Conservation (phyloP, 495 filamentous ascomycete genomes). For the Sphaerosporella brunnea region DNA sequence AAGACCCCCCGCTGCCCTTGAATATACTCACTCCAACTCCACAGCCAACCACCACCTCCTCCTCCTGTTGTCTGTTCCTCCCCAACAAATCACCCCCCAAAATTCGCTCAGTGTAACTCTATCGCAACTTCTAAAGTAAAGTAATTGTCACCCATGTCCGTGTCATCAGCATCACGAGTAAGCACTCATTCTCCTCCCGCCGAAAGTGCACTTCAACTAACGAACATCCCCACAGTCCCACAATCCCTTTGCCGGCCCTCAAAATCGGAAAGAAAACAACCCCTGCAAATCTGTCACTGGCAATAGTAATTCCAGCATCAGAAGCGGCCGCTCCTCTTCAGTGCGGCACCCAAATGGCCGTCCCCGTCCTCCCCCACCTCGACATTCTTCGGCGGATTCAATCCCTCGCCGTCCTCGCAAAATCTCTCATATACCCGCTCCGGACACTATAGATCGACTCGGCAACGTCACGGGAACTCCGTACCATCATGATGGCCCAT, state of each 20-base stretch:
- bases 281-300: no score
- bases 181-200: neutral
- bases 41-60: no score
- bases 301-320: no score
- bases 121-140: no score
- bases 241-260: neutral
- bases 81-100: no score
- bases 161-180: neutral
- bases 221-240: neutral
- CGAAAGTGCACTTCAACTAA: neutral
- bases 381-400: neutral
- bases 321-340: no score
- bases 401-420: constrained; percentile 25
- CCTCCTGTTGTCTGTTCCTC: no score
- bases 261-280: neutral
- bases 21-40: no score
- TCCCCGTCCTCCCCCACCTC: neutral
- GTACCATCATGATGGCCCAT: constrained; percentile 89
- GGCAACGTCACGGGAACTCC: constrained; percentile 40
- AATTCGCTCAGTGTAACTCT: no score
- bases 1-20: no score
- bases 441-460: constrained; percentile 67
- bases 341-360: no score
- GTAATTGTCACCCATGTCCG: no score
- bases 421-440: constrained; percentile 40